Conservation (phyloP, 176 grass and related monocot species). For the Carex kokanica region DNA sequence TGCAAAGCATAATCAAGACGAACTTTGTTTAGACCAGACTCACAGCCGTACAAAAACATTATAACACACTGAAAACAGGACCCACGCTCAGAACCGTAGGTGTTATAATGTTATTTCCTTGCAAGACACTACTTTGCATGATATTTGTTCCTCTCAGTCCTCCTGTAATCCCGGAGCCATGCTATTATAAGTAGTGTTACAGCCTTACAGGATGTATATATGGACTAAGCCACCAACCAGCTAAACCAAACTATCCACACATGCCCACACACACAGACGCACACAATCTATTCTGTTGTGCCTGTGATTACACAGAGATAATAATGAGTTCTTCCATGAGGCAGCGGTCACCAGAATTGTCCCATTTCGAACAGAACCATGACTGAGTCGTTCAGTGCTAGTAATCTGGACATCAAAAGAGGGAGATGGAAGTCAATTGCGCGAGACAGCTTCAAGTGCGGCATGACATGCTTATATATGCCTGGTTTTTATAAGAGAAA, state of each 20-base stretch:
- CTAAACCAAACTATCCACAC: not conserved
- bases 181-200: not conserved
- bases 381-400: constrained; percentile 17
- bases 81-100: not conserved
- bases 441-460: constrained; percentile 20
- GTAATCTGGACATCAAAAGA: constrained; percentile 38
- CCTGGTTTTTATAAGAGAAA: constrained; percentile 20
- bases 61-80: not conserved
- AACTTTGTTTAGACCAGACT: not conserved
- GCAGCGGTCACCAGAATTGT: constrained; percentile 42
- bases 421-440: constrained; percentile 41
- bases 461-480: constrained; percentile 14
- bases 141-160: not conserved
- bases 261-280: too few species aligned
- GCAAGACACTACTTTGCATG: not conserved
- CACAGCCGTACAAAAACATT: not conserved
- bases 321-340: constrained; percentile 27
- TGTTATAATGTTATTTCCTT: constrained; percentile 18
- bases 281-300: not conserved
- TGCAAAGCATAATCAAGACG: not conserved
- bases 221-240: not conserved
- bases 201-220: not conserved
- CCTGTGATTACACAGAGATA: not conserved
- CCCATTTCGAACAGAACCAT: constrained; percentile 25
- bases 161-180: not conserved